Evolutionary conservation across 2,329 filamentous ascomycete genomes (phyloP).

Genomic region (Aspergillus brasiliensis): DNA sequence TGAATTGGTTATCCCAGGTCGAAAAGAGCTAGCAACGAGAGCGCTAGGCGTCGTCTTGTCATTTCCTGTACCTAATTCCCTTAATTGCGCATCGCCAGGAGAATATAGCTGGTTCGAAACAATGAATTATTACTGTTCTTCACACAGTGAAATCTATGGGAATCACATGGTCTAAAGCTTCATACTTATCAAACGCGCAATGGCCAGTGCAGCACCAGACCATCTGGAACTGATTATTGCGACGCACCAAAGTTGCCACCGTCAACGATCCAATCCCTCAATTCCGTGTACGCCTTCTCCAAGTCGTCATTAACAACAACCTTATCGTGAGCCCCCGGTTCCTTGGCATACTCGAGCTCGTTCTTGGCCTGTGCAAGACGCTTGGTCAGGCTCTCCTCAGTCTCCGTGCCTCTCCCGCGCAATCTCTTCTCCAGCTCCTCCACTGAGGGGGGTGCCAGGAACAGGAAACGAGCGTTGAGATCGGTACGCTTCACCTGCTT

Average conservation of each 20-base stretch:
- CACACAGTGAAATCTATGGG: slow-evolving; percentile 1
- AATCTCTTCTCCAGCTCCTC: slow-evolving; percentile 74
- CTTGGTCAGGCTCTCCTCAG: slow-evolving; percentile 67
- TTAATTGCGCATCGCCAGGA: slow-evolving; percentile 33
- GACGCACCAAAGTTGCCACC: slow-evolving; percentile 36
- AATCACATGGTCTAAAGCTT: background rate
- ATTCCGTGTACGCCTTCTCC: slow-evolving; percentile 57
- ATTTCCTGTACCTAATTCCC: slow-evolving; percentile 41
- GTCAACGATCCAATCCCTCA: slow-evolving; percentile 56
- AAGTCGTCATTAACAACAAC: slow-evolving; percentile 68
- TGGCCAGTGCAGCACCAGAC: background rate
- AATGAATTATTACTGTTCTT: background rate
- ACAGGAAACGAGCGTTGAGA: slow-evolving; percentile 77
- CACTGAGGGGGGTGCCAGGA: slow-evolving; percentile 77
- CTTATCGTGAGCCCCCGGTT: slow-evolving; percentile 66
- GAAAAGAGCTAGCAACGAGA: slow-evolving; percentile 32
- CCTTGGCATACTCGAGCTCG: slow-evolving; percentile 73
- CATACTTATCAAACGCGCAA: background rate
- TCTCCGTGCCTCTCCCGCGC: slow-evolving; percentile 75
- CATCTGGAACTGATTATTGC: slow-evolving; percentile 13
- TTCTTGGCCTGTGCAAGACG: slow-evolving; percentile 70
- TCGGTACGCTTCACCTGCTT: slow-evolving; percentile 84
- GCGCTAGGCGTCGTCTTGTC: slow-evolving; percentile 27
- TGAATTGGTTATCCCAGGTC: slow-evolving; percentile 29
- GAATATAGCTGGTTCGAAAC: slow-evolving; percentile 23